Conservation (phyloP, 768 basidiomycete species). For the Russula virescens region DNA sequence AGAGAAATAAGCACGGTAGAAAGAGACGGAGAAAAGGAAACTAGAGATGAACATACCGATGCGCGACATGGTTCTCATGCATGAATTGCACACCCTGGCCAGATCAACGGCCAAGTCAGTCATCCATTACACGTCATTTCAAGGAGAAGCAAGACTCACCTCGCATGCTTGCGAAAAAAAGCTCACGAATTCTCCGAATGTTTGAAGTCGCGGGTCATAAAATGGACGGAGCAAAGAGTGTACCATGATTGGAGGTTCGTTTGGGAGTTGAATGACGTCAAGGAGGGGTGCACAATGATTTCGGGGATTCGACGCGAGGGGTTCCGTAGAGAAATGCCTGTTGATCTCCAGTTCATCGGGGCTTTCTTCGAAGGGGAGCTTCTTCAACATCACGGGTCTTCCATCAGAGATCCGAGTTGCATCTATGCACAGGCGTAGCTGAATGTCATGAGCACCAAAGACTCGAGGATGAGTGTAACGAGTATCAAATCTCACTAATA, state of each 20-base stretch:
- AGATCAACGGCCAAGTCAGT: not conserved
- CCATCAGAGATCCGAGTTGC: constrained; percentile 17
- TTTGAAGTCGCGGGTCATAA: constrained; percentile 31
- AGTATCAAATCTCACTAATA: not conserved
- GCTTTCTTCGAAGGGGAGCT: not conserved
- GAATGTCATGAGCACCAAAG: not conserved
- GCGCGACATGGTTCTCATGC: constrained; percentile 17
- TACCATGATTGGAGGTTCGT: constrained; percentile 28
- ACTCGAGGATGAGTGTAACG: not conserved
- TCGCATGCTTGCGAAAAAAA: constrained; percentile 34
- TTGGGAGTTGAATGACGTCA: constrained; percentile 26
- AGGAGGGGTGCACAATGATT: constrained; percentile 28
- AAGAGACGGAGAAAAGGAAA: too few relatives aligned
- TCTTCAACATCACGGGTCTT: constrained; percentile 7
- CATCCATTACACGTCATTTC: too few relatives aligned
- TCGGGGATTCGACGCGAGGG: constrained; percentile 24
- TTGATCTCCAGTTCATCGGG: constrained; percentile 12
- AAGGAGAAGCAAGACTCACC: constrained; percentile 21
- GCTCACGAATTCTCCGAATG: constrained; percentile 33
- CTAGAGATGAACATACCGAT: not conserved
- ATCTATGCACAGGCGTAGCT: constrained; percentile 5
- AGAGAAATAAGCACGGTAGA: too few relatives aligned
- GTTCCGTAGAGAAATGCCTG: constrained; percentile 15
- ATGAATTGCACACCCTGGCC: constrained; percentile 12
- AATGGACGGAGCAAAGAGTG: constrained; percentile 31